Evolutionary conservation across 441 rosid species (phyloP).

Genomic region (Geranium incanum): DNA sequence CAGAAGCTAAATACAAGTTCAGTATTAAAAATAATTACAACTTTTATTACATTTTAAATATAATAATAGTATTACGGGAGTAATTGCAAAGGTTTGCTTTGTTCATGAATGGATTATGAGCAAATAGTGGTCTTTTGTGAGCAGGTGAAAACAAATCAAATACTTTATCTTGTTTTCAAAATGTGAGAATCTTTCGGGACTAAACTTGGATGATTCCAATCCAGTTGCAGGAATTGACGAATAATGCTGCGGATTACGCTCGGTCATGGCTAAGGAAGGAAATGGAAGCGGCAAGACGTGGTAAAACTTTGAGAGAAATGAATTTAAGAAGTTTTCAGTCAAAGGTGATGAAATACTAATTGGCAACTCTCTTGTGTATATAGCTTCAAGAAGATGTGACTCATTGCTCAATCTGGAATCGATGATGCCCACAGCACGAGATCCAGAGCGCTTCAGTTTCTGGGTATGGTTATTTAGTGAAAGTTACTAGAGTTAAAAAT

Average conservation of each 20-base stretch:
- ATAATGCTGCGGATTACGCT: conserved; percentile 57
- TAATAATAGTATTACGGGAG: neutral
- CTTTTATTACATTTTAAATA: neutral
- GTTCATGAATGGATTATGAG: neutral
- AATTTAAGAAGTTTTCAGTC: too few species aligned
- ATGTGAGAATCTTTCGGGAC: neutral
- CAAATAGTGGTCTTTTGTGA: neutral
- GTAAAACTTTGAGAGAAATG: conserved; percentile 30
- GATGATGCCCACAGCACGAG: conserved; percentile 74
- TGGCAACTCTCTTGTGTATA: neutral
- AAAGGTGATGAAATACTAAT: too few species aligned
- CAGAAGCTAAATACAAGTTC: neutral
- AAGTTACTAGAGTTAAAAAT: neutral
- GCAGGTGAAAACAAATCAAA: neutral
- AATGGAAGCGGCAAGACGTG: conserved; percentile 62
- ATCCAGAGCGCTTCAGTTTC: conserved; percentile 88
- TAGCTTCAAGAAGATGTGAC: conserved; percentile 71
- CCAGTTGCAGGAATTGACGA: conserved; percentile 64
- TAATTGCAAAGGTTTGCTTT: neutral
- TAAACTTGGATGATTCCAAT: conserved; percentile 37
- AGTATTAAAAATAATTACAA: neutral
- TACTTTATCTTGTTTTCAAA: neutral
- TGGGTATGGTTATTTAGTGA: conserved; percentile 46
- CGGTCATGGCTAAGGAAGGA: conserved; percentile 62
- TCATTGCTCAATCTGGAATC: conserved; percentile 50